Evolutionary conservation across 306 rosid genomes (phyloP).

Genomic region (Bauhinia variegata): DNA sequence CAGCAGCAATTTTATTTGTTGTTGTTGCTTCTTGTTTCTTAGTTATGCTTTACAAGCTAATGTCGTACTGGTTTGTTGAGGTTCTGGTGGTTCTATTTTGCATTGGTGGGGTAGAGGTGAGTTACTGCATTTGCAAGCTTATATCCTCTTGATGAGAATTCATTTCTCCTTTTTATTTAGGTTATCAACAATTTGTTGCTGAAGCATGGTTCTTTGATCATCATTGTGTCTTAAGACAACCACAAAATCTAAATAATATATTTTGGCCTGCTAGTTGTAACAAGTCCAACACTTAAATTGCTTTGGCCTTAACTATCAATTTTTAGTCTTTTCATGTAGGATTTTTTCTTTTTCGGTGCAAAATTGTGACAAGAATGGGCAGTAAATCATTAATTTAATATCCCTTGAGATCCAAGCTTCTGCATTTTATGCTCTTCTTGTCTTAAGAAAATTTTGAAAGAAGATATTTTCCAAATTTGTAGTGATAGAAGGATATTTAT

Average conservation of each 20-base stretch:
- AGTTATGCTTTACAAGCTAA: slow-evolving; percentile 88
- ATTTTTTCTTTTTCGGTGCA: background rate
- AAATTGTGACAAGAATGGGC: background rate
- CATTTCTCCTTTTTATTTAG: slow-evolving; percentile 20
- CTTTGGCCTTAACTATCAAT: slow-evolving; percentile 4
- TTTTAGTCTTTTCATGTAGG: background rate
- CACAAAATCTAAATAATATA: no score
- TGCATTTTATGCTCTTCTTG: background rate
- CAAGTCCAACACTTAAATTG: background rate
- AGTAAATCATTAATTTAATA: background rate
- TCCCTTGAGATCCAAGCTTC: background rate
- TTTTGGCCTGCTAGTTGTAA: background rate
- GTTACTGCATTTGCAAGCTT: slow-evolving; percentile 34
- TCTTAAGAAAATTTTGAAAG: background rate
- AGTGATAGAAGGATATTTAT: slow-evolving; percentile 7
- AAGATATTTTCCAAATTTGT: slow-evolving; percentile 3
- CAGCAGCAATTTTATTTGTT: slow-evolving; percentile 82
- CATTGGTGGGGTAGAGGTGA: slow-evolving; percentile 94
- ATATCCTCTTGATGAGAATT: slow-evolving; percentile 21
- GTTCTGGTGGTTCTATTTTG: slow-evolving; percentile 90
- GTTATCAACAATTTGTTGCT: background rate
- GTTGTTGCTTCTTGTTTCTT: slow-evolving; percentile 93
- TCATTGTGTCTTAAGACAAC: background rate
- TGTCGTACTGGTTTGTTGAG: slow-evolving; percentile 90
- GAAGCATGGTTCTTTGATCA: background rate